Percentiles rank a stretch among this genome's conserved stretches.
phyloP scores from a whole-genome alignment of 192 early-diverging fungal species.

The Coemansia aciculifera region DNA sequence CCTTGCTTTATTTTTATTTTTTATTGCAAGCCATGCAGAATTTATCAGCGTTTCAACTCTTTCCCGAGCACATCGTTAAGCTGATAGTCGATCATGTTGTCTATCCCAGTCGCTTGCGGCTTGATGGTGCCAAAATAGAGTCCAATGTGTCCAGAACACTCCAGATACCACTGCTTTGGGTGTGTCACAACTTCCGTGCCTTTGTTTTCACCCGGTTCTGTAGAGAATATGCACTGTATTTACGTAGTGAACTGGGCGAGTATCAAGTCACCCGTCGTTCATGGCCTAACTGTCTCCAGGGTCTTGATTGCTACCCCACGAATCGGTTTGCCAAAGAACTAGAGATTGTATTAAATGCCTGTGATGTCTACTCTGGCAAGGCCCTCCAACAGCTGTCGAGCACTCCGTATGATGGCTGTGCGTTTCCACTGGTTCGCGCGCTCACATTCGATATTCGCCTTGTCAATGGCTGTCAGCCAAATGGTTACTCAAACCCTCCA shows the following conservation, averaged over 20 bases:
- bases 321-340: not conserved
- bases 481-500: not conserved
- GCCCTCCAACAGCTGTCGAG: not conserved
- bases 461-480: not conserved
- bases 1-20: no score
- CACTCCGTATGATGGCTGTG: not conserved
- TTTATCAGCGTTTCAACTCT: no score
- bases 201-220: not conserved
- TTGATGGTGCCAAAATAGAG: not conserved
- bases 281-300: not conserved
- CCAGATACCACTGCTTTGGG: not conserved
- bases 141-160: not conserved
- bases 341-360: not conserved
- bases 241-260: not conserved
- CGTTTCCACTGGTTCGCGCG: not conserved
- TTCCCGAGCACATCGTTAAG: no score
- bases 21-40: no score
- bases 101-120: no score
- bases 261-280: not conserved
- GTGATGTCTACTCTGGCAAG: not conserved
- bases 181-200: not conserved
- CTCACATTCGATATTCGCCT: not conserved
- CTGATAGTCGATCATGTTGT: no score
- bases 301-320: not conserved
- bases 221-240: not conserved